These are phyloP conservation scores for Hermanozyma aechmeae DNA, from an alignment of 805 yeast genomes.

Conservation along the genomic window DNA sequence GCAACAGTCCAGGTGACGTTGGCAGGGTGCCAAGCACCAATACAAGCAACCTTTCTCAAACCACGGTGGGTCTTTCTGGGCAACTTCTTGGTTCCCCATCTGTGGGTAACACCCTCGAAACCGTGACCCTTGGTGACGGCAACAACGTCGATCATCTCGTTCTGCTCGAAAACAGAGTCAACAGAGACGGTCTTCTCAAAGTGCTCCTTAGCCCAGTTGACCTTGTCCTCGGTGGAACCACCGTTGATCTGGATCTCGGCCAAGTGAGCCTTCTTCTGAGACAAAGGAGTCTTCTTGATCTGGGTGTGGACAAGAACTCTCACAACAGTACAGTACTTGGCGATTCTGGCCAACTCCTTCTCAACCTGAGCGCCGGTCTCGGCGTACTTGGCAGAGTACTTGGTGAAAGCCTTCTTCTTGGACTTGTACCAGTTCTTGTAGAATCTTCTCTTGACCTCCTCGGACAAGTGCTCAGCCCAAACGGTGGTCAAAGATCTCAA, in stretches of 20 bases:
- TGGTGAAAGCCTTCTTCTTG: conserved; percentile 99
- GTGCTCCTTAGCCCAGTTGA: conserved; percentile 97
- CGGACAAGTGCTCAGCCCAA: conserved; percentile 99
- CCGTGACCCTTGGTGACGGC: conserved; percentile 99
- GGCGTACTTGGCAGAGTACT: conserved; percentile 98
- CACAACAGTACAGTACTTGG: conserved; percentile 96
- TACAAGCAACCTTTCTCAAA: conserved; percentile 99
- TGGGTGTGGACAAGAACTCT: conserved; percentile 99
- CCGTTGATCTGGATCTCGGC: conserved; percentile 99
- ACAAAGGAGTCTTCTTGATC: conserved; percentile 97
- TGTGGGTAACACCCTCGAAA: conserved; percentile 99
- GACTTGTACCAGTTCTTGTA: conserved; percentile 99
- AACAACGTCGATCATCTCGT: conserved; percentile 96
- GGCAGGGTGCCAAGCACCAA: conserved; percentile 99
- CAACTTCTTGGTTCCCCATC: conserved; percentile 99
- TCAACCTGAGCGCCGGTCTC: conserved; percentile 80
- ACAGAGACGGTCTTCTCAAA: conserved; percentile 98
- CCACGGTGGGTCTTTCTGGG: conserved; percentile 99
- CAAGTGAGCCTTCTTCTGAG: conserved; percentile 99
- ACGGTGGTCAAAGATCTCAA: conserved; percentile 98
- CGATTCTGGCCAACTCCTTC: conserved; percentile 96
- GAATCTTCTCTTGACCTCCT: conserved; percentile 99
- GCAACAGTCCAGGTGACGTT: conserved; percentile 99
- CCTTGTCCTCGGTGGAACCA: conserved; percentile 97
- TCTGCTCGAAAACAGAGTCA: conserved; percentile 94